Evolutionary conservation across 2,329 filamentous ascomycete species (phyloP), one percentile per base, ranked within the genome.

Genomic region (Cercospora sesami): DNA sequence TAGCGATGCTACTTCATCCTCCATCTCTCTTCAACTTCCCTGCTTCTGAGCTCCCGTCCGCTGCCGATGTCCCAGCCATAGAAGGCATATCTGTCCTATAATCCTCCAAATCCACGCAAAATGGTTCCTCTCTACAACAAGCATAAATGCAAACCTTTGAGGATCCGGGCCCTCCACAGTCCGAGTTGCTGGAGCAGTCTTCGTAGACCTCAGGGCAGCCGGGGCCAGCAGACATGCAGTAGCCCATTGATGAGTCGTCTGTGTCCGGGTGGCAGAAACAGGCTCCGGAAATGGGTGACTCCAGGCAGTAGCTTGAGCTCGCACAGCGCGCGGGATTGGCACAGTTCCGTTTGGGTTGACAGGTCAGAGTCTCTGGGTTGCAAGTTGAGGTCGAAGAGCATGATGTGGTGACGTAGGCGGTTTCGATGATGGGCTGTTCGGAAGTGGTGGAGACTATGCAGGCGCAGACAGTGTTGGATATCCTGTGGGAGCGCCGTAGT

Each of bases 261-360:
- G 65, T 68, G 42, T 72, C 70, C 1, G 63, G 66, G 45, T 72
- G 70, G 33, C 70, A 72, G 64, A 69, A 72, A 60, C 66, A 67
- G 57, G 63, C 65, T 26, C 62, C 63, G 8, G 64, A 60, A n/a
- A 62, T 58, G n/a, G 68, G 45, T 2, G 64, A 61, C 36, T 68
- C 66, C 39, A 69, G 62, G 42, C 69, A 71, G 42, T 68, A 69
- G 60, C 63, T 67, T 33, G 61, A 45, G 1, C 63, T 63, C 5
- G 65, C 66, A 55, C 70, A 72, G 48, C 60, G 53, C 6, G 69
- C 63, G 21, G 69, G 69, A 23, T 71, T 71, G 5, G 55, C 45
- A 61, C 69, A 71, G 58, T 69, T 64, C 4, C 70, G 64, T 6
- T 33, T 58, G 7, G 63, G 30, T 64, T 68, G 36, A 21, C 31